These are phyloP conservation scores for Dentipellis fragilis DNA, from an alignment of 768 basidiomycete species.

Conservation along the genomic window DNA sequence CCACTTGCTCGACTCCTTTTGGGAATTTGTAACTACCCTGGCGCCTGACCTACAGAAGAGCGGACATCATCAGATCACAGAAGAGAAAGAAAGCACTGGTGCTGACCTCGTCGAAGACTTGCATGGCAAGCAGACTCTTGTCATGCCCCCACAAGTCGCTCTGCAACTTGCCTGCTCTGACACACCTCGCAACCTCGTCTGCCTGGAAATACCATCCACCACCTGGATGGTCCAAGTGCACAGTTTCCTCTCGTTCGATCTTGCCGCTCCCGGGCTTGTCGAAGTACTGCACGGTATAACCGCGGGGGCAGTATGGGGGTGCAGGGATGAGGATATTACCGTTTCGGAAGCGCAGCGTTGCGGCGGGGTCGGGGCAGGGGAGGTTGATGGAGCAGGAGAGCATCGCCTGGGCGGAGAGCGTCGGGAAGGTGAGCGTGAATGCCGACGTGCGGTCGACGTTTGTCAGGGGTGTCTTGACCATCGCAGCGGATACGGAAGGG, in stretches of 20 bases:
- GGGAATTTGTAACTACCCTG: conserved; percentile 62
- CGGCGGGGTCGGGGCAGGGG: conserved; percentile 37
- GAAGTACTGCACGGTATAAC: conserved; percentile 56
- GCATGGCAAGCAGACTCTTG: conserved; percentile 75
- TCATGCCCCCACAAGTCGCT: conserved; percentile 68
- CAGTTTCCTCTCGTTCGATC: conserved; percentile 47
- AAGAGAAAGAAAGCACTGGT: not conserved
- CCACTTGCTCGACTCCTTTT: conserved; percentile 49
- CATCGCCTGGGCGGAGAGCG: conserved; percentile 62
- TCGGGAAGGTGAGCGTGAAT: conserved; percentile 61
- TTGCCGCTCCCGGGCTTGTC: conserved; percentile 34
- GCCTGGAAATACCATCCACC: conserved; percentile 78
- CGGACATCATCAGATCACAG: not conserved
- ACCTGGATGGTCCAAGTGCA: conserved; percentile 23
- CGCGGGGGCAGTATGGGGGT: conserved; percentile 59
- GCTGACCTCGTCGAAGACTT: conserved; percentile 74
- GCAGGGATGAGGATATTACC: conserved; percentile 55
- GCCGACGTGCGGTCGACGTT: conserved; percentile 72
- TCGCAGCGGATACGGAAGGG: conserved; percentile 59
- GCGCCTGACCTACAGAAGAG: conserved; percentile 39
- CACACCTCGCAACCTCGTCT: conserved; percentile 76
- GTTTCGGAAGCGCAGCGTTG: conserved; percentile 63
- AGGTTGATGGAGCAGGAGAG: conserved; percentile 60
- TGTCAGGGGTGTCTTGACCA: conserved; percentile 70
- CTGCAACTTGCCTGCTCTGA: conserved; percentile 63